A percentile compares a stretch with the other conserved stretches of the same genome.
Evolutionary conservation across 345 rosid genomes (phyloP).

Genomic region (Eutrema heterophyllum): DNA sequence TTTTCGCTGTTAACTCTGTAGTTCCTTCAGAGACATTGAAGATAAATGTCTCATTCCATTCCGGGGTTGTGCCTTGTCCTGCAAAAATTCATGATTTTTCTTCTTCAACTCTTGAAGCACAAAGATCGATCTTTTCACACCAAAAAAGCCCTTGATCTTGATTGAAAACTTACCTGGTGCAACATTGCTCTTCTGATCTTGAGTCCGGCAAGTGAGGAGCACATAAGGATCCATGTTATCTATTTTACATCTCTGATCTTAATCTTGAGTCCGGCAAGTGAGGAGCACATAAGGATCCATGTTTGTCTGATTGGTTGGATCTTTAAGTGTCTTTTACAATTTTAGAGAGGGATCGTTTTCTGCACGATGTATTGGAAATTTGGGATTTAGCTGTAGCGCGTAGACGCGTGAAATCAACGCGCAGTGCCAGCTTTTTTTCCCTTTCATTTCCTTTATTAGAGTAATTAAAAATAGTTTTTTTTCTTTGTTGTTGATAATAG

Average conservation of each 20-base stretch:
- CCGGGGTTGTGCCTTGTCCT: constrained; percentile 63
- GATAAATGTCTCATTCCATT: constrained; percentile 79
- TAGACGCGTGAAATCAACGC: background rate
- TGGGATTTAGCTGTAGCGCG: background rate
- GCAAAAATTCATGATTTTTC: background rate
- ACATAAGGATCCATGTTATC: constrained; percentile 75
- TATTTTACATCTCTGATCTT: constrained; percentile 17
- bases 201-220: constrained; percentile 54
- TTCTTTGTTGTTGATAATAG: no score
- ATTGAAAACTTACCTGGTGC: constrained; percentile 48
- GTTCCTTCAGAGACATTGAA: constrained; percentile 54
- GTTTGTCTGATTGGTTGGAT: constrained; percentile 21
- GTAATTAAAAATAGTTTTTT: no score
- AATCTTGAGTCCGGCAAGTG: no score
- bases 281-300: no score
- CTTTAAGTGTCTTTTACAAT: background rate
- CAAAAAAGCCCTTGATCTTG: background rate
- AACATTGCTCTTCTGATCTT: constrained; percentile 68
- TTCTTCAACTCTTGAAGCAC: background rate
- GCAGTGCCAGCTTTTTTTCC: background rate
- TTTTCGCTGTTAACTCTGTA: constrained; percentile 45
- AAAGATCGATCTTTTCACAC: background rate
- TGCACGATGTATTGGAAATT: background rate
- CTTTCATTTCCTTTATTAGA: background rate
- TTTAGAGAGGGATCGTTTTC: background rate